Conservation (phyloP, 1,284 basidiomycete species). For the Malassezia psittaci region DNA sequence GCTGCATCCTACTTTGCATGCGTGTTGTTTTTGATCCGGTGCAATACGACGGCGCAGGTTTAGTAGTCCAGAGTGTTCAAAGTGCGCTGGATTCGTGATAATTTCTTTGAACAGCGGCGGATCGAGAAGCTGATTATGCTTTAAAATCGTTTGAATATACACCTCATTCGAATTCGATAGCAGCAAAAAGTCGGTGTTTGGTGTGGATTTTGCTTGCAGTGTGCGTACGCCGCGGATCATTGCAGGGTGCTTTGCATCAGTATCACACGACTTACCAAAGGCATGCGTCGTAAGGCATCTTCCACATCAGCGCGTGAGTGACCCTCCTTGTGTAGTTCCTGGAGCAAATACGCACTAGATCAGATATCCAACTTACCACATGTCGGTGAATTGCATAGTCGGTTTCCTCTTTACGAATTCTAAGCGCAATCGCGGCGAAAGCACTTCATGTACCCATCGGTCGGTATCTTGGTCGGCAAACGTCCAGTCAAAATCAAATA, state of each 20-base stretch:
- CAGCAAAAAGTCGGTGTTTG: slow-evolving; percentile 72
- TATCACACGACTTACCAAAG: slow-evolving; percentile 59
- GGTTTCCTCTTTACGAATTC: slow-evolving; percentile 61
- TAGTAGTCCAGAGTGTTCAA: slow-evolving; percentile 64
- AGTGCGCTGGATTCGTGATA: slow-evolving; percentile 84
- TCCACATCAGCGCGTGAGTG: slow-evolving; percentile 65
- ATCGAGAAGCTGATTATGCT: slow-evolving; percentile 8
- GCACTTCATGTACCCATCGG: slow-evolving; percentile 86
- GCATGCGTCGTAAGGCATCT: slow-evolving; percentile 65
- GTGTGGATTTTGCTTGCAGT: slow-evolving; percentile 49
- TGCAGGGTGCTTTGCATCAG: slow-evolving; percentile 68
- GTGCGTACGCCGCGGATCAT: slow-evolving; percentile 77
- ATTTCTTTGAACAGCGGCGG: slow-evolving; percentile 65
- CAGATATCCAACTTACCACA: slow-evolving; percentile 20
- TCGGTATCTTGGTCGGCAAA: slow-evolving; percentile 88
- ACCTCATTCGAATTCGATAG: slow-evolving; percentile 88
- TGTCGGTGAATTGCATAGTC: slow-evolving; percentile 83
- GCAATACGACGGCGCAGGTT: slow-evolving; percentile 67
- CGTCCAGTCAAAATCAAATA: slow-evolving; percentile 96
- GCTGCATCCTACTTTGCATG: slow-evolving; percentile 76
- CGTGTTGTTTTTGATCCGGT: slow-evolving; percentile 61
- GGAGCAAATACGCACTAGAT: slow-evolving; percentile 20
- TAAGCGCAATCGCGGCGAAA: slow-evolving; percentile 71
- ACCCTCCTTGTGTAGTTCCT: slow-evolving; percentile 37
- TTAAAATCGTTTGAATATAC: slow-evolving; percentile 67